phyloP scores from a whole-genome alignment of 768 basidiomycete genomes.

The Auricularia cornea region DNA sequence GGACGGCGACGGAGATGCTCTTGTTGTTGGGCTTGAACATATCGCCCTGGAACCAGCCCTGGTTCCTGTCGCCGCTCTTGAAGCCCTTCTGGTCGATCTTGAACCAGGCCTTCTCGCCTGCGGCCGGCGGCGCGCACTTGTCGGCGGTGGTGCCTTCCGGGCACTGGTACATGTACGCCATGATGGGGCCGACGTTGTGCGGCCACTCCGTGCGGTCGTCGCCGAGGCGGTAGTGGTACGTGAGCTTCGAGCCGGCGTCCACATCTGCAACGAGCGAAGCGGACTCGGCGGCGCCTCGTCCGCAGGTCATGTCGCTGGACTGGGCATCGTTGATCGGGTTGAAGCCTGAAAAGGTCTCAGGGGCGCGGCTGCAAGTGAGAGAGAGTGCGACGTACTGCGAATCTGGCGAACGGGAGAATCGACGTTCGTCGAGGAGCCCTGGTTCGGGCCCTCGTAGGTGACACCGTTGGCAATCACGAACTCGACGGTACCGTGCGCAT shows the following conservation, averaged over 20 bases:
- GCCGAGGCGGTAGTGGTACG: not conserved
- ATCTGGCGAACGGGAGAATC: no score
- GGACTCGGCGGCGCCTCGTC: not conserved
- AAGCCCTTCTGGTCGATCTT: constrained; percentile 54
- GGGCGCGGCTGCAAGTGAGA: no score
- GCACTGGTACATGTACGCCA: not conserved
- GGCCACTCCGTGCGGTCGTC: not conserved
- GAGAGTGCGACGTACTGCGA: no score
- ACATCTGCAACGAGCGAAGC: not conserved
- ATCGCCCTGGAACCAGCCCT: constrained; percentile 41
- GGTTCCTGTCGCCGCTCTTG: constrained; percentile 19
- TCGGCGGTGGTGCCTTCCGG: not conserved
- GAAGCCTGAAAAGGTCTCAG: no score
- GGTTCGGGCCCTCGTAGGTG: no score
- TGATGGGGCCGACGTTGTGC: not conserved
- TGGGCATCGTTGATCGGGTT: no score
- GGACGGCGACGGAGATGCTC: constrained; percentile 20
- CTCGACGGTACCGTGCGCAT: no score
- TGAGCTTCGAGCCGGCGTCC: not conserved
- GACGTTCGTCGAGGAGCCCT: no score
- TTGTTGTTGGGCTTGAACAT: constrained; percentile 36
- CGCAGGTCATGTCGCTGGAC: not conserved
- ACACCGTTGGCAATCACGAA: no score
- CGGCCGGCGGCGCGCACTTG: not conserved
- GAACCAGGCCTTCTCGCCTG: constrained; percentile 48